Conservation (phyloP, 192 early-diverging fungal genomes). For the Coemansia reversa region DNA sequence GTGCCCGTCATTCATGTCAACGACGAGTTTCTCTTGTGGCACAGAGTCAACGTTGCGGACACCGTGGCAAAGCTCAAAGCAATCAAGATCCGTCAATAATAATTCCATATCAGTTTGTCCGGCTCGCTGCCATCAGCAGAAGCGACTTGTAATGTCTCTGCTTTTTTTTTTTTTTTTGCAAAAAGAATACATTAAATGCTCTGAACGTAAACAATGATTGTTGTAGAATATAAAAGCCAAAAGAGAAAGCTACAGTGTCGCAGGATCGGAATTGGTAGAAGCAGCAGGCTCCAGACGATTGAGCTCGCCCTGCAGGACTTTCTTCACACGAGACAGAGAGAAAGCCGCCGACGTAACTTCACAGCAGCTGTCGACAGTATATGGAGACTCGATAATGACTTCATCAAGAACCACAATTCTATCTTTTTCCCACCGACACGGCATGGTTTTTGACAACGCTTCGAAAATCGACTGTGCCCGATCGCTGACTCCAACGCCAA, state of each 20-base stretch:
- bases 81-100: constrained; percentile 4
- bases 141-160: too few species aligned
- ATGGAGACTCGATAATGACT: constrained; percentile 72
- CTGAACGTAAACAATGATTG: neutral
- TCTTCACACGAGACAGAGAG: constrained; percentile 69
- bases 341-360: constrained; percentile 56
- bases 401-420: constrained; percentile 81
- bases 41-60: constrained; percentile 37
- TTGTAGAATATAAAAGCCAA: neutral
- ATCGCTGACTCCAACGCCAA: constrained; percentile 77
- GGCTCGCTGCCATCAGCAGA: neutral
- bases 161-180: neutral
- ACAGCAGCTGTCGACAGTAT: constrained; percentile 64
- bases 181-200: constrained; percentile 3
- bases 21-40: constrained; percentile 48
- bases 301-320: constrained; percentile 61
- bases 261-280: neutral
- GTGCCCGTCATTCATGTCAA: constrained; percentile 50
- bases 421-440: constrained; percentile 75
- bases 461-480: constrained; percentile 78
- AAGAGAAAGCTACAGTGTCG: neutral
- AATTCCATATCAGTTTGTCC: neutral
- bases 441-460: constrained; percentile 76
- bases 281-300: constrained; percentile 23
- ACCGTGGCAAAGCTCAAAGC: constrained; percentile 36